Conservation (phyloP, 306 rosid genomes). For the Astragalus membranaceus region DNA sequence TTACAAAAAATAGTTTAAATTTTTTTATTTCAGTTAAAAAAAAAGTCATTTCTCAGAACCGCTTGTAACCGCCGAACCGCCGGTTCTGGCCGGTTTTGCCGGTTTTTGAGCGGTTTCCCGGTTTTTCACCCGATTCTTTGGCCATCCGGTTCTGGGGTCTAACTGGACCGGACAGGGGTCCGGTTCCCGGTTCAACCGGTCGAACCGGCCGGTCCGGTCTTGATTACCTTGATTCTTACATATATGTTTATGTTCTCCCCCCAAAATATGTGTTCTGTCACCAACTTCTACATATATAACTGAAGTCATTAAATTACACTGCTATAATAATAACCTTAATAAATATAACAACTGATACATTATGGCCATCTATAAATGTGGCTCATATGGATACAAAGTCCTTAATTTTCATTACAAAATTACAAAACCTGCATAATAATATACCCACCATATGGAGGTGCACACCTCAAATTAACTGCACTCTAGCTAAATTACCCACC, state of each 20-base stretch:
- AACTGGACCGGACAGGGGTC: no score
- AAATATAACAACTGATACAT: slow-evolving; percentile 8
- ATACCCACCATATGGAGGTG: slow-evolving; percentile 16
- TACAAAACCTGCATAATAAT: not conserved
- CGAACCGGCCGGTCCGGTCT: no score
- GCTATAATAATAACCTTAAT: slow-evolving; percentile 5
- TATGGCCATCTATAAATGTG: slow-evolving; percentile 29
- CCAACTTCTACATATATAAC: not conserved
- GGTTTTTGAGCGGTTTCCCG: no score
- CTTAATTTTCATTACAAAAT: slow-evolving; percentile 18
- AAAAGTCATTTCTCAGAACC: no score
- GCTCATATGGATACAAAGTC: slow-evolving; percentile 23
- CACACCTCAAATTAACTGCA: slow-evolving; percentile 26
- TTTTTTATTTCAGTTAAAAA: no score
- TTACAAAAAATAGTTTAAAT: no score
- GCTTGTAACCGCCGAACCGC: no score
- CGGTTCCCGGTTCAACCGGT: no score
- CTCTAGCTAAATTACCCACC: slow-evolving; percentile 18
- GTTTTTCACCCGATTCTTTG: no score
- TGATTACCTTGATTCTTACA: no score
- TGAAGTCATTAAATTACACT: slow-evolving; percentile 12
- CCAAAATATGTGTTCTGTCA: not conserved
- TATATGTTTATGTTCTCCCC: not conserved
- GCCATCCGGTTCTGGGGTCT: no score
- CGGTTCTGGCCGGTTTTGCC: no score